A percentile compares a stretch with the other conserved stretches of the same genome.
These are phyloP conservation scores for Arctostaphylos glauca DNA, from an alignment of 148 eudicot genomes.

Conservation along the genomic window DNA sequence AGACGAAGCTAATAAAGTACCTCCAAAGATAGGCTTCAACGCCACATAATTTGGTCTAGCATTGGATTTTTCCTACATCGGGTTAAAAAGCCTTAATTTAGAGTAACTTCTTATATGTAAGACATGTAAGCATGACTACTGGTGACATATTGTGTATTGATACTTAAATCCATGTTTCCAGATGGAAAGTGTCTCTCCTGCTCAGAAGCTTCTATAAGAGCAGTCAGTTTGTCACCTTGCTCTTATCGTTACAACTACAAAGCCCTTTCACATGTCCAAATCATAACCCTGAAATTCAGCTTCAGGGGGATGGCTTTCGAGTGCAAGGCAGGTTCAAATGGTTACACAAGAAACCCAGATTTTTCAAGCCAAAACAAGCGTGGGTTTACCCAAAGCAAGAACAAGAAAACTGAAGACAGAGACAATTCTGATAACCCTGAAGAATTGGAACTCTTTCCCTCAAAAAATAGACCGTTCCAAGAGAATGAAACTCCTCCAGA, in stretches of 20 bases:
- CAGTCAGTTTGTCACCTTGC: background rate
- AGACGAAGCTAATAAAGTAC: background rate
- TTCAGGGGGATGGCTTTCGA: background rate
- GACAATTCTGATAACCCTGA: background rate
- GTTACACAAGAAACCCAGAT: background rate
- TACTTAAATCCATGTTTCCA: background rate
- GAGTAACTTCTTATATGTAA: background rate
- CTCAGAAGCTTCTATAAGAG: slow-evolving; percentile 6
- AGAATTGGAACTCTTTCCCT: background rate
- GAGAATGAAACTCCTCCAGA: background rate
- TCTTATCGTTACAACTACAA: background rate
- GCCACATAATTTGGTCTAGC: background rate
- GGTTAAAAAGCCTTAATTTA: background rate
- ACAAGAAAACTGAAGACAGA: background rate
- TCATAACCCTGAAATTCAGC: background rate
- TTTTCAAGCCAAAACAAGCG: background rate
- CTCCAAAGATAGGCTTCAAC: background rate
- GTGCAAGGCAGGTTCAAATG: slow-evolving; percentile 2
- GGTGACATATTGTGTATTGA: background rate
- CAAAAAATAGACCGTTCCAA: background rate
- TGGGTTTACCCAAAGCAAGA: background rate
- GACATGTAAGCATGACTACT: background rate
- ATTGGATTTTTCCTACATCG: background rate
- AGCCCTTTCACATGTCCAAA: background rate
- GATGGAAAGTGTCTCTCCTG: background rate